Evolutionary conservation across 805 yeast genomes (phyloP), one percentile per base, ranked within the genome.

Genomic region (Vanderwaltozyma verrucispora): DNA sequence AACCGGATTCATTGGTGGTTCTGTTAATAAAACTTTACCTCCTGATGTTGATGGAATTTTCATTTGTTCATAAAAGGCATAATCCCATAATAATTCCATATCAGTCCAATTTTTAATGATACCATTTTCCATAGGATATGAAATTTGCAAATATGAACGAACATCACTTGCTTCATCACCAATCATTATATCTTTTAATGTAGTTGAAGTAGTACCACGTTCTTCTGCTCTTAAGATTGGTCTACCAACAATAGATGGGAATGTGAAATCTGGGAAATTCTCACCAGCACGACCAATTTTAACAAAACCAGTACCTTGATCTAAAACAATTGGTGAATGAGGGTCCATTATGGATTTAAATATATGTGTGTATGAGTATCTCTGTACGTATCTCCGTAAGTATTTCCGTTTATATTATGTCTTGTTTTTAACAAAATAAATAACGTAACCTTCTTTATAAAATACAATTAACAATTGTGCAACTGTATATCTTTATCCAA

Each of bases 91-190:
- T 52, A 88, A 88, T 53, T 86, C 95, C 97, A 92, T 92, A 60
- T 92, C 98, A 51, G 88, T 95, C 98, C 98, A 92, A 62, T 88
- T 86, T 56, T 79, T 81, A 59, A 92, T 89, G 52, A 92, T 85
- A 54, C 98, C 98, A 59, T 92, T 92, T 63, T 92, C 98, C 97
- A 92, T 88, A 11, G 98, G 98, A 55, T 92, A 92, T n/a, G 88
- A 78, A 40, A 92, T 76, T 63, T 92, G 95, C 42, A 92, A 71
- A 47, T 88, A 75, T 2, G 95, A 80, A 52, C 98, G 76, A 26
- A 84, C 94, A 20, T 82, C 82, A 47, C 84, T 75, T 34, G 98
- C 98, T 56, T 92, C 97, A 48, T 79, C 81, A 46, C 98, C 98
- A 54, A 96, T 88, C 98, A 92, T 92, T 51, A 92, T 85, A 59